These are phyloP conservation scores for Thymus quinquecostatus DNA, from an alignment of 257 asterid species.

Conservation along the genomic window DNA sequence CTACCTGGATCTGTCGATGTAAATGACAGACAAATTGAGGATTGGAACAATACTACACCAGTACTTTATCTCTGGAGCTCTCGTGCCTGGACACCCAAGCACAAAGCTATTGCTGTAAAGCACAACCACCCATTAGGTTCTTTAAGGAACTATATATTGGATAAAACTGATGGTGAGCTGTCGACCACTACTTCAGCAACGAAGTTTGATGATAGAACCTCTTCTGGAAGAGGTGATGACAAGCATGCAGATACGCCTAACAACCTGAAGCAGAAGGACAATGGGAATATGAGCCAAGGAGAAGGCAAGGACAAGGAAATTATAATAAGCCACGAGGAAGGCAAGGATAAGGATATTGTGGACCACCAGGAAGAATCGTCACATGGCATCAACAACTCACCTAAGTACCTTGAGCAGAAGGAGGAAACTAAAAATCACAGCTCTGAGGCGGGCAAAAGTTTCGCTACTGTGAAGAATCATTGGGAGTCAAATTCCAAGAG, in stretches of 20 bases:
- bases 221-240: conserved; percentile 27
- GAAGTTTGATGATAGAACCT: conserved; percentile 27
- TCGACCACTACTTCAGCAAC: conserved; percentile 24
- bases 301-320: conserved; percentile 31
- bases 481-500: conserved; percentile 23
- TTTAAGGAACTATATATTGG: conserved; percentile 23
- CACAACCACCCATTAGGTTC: conserved; percentile 54
- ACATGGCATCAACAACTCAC: not conserved
- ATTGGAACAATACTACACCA: conserved; percentile 75
- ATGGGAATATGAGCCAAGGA: conserved; percentile 28
- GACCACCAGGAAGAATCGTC: conserved; percentile 26
- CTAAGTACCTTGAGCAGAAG: conserved; percentile 10
- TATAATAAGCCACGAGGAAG: conserved; percentile 31
- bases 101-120: conserved; percentile 67
- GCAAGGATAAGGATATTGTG: conserved; percentile 26
- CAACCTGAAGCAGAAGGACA: conserved; percentile 31
- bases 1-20: conserved; percentile 85
- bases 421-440: conserved; percentile 34
- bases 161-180: conserved; percentile 26
- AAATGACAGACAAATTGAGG: conserved; percentile 71
- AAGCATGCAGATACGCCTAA: conserved; percentile 31
- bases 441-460: conserved; percentile 35
- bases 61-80: conserved; percentile 86
- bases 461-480: conserved; percentile 26
- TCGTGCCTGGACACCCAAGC: conserved; percentile 62